Evolutionary conservation across 2,329 filamentous ascomycete genomes (phyloP).

Genomic region (Trichothecium roseum): DNA sequence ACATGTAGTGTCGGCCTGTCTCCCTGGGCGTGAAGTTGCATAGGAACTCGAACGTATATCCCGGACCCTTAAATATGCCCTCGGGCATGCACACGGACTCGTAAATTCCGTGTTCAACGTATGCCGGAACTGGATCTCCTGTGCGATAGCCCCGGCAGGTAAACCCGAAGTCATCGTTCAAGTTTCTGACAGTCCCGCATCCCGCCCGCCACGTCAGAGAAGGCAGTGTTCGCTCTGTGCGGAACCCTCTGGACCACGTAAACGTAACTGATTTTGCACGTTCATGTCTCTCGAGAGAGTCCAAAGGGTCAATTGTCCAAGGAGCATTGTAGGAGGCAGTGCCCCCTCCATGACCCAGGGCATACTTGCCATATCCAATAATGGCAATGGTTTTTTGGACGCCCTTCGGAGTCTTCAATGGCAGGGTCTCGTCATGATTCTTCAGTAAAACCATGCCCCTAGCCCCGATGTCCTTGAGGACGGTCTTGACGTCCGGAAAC

Average conservation of each 20-base stretch:
- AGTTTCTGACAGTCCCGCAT: too few species aligned
- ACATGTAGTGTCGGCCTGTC: slow-evolving; percentile 16
- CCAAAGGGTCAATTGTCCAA: too few species aligned
- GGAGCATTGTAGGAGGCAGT: slow-evolving; percentile 19
- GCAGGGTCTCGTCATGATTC: slow-evolving; percentile 44
- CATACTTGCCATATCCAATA: slow-evolving; percentile 19
- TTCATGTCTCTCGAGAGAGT: too few species aligned
- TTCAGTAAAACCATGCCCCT: slow-evolving; percentile 55
- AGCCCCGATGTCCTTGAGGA: slow-evolving; percentile 13
- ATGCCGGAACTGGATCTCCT: too few species aligned
- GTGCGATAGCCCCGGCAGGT: too few species aligned
- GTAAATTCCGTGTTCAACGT: too few species aligned
- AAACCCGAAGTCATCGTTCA: too few species aligned
- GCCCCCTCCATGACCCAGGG: slow-evolving; percentile 19
- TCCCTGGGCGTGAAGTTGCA: slow-evolving; percentile 17
- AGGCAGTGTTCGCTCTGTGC: too few species aligned
- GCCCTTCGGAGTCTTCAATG: slow-evolving; percentile 29
- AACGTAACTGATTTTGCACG: too few species aligned
- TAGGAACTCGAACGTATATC: slow-evolving; percentile 14
- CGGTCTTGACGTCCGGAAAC: slow-evolving; percentile 13
- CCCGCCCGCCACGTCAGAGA: too few species aligned
- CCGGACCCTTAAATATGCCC: too few species aligned
- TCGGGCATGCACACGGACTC: slow-evolving; percentile 14
- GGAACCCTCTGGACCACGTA: too few species aligned
- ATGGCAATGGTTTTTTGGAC: slow-evolving; percentile 19